These are phyloP conservation scores for Russula lepida DNA, from an alignment of 768 basidiomycete species.

Conservation along the genomic window DNA sequence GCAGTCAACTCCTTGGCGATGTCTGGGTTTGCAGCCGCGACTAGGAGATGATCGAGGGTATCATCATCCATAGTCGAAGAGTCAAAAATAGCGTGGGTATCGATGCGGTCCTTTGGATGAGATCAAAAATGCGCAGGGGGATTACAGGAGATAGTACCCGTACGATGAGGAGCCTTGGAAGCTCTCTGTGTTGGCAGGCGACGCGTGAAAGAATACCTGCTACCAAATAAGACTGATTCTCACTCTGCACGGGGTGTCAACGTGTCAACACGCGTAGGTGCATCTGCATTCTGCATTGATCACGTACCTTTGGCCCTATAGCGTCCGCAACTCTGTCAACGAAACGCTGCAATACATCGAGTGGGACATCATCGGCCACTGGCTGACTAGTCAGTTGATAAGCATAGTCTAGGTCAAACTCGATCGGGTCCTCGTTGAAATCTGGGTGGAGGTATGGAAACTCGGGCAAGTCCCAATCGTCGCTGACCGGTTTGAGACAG, in stretches of 20 bases:
- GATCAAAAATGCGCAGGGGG: neutral
- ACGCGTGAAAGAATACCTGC: conserved; percentile 55
- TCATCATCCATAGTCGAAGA: conserved; percentile 43
- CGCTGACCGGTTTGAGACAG: conserved; percentile 65
- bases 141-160: conserved; percentile 25
- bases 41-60: conserved; percentile 48
- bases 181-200: conserved; percentile 53
- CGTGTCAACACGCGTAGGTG: neutral
- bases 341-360: conserved; percentile 46
- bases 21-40: conserved; percentile 58
- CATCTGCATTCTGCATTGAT: too few relatives aligned
- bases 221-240: conserved; percentile 49
- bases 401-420: conserved; percentile 51
- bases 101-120: conserved; percentile 44
- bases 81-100: conserved; percentile 48
- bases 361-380: conserved; percentile 45
- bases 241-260: conserved; percentile 31
- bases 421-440: conserved; percentile 41
- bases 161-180: conserved; percentile 40
- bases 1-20: conserved; percentile 46
- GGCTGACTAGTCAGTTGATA: conserved; percentile 48
- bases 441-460: conserved; percentile 67
- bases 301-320: conserved; percentile 49
- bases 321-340: conserved; percentile 46
- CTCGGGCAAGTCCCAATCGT: conserved; percentile 71